These are phyloP conservation scores for Sonneratia alba DNA, from an alignment of 345 rosid species.

Conservation along the genomic window DNA sequence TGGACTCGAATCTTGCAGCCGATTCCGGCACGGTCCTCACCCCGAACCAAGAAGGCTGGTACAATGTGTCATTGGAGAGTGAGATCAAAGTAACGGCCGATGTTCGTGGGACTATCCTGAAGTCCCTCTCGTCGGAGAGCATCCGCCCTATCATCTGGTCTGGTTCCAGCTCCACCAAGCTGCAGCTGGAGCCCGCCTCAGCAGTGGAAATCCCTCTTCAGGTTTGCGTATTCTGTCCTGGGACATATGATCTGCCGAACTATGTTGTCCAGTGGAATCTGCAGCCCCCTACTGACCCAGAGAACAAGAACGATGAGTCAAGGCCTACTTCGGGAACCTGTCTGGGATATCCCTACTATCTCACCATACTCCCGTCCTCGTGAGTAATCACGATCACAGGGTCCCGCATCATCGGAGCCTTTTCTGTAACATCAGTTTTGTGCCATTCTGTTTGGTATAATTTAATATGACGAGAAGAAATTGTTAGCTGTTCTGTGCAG, in stretches of 20 bases:
- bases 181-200: slow-evolving; percentile 48
- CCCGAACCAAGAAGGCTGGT: slow-evolving; percentile 64
- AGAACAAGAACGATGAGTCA: slow-evolving; percentile 11
- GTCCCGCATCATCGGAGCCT: background rate
- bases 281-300: slow-evolving; percentile 13
- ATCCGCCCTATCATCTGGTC: slow-evolving; percentile 70
- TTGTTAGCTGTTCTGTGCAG: slow-evolving; percentile 7
- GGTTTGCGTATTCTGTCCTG: slow-evolving; percentile 66
- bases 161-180: slow-evolving; percentile 58
- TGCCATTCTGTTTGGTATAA: background rate
- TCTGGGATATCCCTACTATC: slow-evolving; percentile 59
- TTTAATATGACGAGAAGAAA: slow-evolving; percentile 13
- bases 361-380: slow-evolving; percentile 57
- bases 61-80: slow-evolving; percentile 26
- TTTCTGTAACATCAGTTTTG: background rate
- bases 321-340: slow-evolving; percentile 45
- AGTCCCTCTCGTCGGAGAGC: slow-evolving; percentile 34
- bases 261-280: slow-evolving; percentile 70
- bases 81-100: slow-evolving; percentile 47
- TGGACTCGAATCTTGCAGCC: slow-evolving; percentile 19
- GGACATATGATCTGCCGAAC: slow-evolving; percentile 66
- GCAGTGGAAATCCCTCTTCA: slow-evolving; percentile 47
- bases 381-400: slow-evolving; percentile 11
- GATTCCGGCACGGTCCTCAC: slow-evolving; percentile 21
- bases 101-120: slow-evolving; percentile 21